Base-by-base conservation (phyloP, 1,284 basidiomycete genomes). In the Malassezia japonica region DNA sequence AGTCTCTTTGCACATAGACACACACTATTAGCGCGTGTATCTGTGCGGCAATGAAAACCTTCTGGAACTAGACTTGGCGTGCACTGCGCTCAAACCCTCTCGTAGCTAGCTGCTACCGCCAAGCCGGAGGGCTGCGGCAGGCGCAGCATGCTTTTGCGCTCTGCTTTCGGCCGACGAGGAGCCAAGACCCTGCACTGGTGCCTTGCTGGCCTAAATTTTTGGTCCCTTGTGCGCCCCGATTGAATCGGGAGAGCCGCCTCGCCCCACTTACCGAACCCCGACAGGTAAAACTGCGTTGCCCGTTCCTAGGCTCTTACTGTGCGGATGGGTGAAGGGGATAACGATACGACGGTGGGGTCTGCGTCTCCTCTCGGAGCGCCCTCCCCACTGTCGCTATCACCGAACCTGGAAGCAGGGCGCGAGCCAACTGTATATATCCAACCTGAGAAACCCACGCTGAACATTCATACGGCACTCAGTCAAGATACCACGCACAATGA, bases 1-100 rank as follows among this genome's bases (percentile, higher is more conserved):
- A n/a, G n/a, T n/a, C n/a, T 7, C 8, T 28, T 40, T 40, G 38
- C 38, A 40, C 16, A 40, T 40, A 40, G 38, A 40, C 28, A 23
- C 38, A 40, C 38, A 24, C 9, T 18, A 15, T 28, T 40, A n/a
- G 38, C 28, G 38, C 23, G 24, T 40, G 38, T 40, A 40, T 40
- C 23, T 40, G 24, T 24, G 24, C n/a, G n/a, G n/a, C 23, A 40
- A 23, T 40, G 27, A 40, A 40, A 25, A 25, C 27, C 38, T 25
- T 40, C 6, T n/a, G 38, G 38, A 40, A 8, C 7, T 23, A 28
- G 24, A 37, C 12, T 16, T 37, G 16, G 12, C 12, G 15, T 16
- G 3, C 15, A n/a, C 32, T 6, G 32, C 32, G n/a, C n/a, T n/a
- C n/a, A n/a, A n/a, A n/a, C n/a, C n/a, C n/a, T n/a, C n/a, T n/a